A percentile compares a stretch with the other conserved stretches of the same genome.
These are phyloP conservation scores for Pseudozyma thailandica DNA, from an alignment of 1,284 basidiomycete species.

Conservation along the genomic window DNA sequence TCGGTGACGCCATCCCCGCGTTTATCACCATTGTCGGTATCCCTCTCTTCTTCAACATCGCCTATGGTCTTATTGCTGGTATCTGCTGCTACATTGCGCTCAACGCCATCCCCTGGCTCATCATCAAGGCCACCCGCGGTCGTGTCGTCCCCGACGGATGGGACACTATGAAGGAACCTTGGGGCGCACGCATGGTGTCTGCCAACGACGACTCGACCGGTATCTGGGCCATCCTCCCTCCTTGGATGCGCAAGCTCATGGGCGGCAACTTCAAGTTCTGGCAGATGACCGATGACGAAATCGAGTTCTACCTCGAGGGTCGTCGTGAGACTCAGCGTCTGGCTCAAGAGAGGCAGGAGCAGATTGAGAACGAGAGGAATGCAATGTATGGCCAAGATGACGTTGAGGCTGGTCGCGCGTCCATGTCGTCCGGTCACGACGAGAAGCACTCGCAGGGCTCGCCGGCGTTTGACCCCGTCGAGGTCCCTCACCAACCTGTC, in stretches of 20 bases:
- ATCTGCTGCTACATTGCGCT: slow-evolving; percentile 78
- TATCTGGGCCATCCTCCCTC: slow-evolving; percentile 57
- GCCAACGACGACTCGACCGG: slow-evolving; percentile 46
- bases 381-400: slow-evolving; percentile 48
- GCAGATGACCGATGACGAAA: slow-evolving; percentile 62
- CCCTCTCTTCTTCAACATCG: slow-evolving; percentile 74
- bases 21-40: slow-evolving; percentile 51
- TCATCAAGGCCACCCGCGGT: slow-evolving; percentile 74
- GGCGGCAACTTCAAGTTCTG: slow-evolving; percentile 62
- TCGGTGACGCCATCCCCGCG: slow-evolving; percentile 80
- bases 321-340: slow-evolving; percentile 53
- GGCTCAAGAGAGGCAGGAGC: slow-evolving; percentile 46
- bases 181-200: slow-evolving; percentile 46
- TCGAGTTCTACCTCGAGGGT: slow-evolving; percentile 61
- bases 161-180: slow-evolving; percentile 66
- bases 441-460: slow-evolving; percentile 44
- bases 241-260: slow-evolving; percentile 62
- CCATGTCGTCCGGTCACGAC: slow-evolving; percentile 19
- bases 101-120: slow-evolving; percentile 76
- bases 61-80: slow-evolving; percentile 87
- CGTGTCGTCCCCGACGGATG: slow-evolving; percentile 76
- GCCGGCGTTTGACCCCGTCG: slow-evolving; percentile 33
- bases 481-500: slow-evolving; percentile 11
- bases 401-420: slow-evolving; percentile 41
- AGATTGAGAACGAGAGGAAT: slow-evolving; percentile 49